Base-by-base conservation (phyloP, 1,139 yeast species). In the Suhomyces choctaworum region DNA sequence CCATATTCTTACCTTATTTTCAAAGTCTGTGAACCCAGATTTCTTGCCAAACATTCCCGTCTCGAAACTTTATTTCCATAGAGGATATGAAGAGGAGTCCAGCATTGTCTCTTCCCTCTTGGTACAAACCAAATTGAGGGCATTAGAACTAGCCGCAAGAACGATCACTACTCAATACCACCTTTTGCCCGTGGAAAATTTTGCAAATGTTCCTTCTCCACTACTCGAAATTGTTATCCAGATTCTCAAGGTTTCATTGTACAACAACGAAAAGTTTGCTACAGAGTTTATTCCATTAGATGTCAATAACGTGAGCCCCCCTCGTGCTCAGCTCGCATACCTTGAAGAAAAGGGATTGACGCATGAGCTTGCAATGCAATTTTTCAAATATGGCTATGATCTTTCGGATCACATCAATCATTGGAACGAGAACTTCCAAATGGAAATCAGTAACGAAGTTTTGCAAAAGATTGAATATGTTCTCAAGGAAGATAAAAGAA, bases 271-370 rank as follows among this genome's bases (percentile, higher is more conserved):
- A 41, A 12, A 27, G 9, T 23, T 27, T 65, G 72, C 24, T 45
- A 60, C 31, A 39, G 72, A 45, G 2, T 63, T 63, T 29, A 66
- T 70, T 32, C 75, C 77, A 6, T 60, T 80, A 21, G 56, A 65
- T 12, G 68, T 77, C 62, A 59, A 62, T 26, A 66, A 69, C 27
- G 76, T 78, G 3, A 56, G 69, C 4, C 81, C 82, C 8, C 73
- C 85, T 0, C 62, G 64, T n/a, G 65, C 65, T 7, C 75, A 77
- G 45, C 56, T 75, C 7, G 65, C 70, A 5, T 77, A 73, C 42
- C 57, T 82, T 31, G 54, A 56, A 7, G 53, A 58, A 1, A 21
- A 30, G 12, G 85, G 84, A 1, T 46, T 78, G 32, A 29, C 64
- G 1, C 66, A 60, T 11, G 47, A 53, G 0, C 64, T 62, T 19